phyloP scores from a whole-genome alignment of 139 green algal species.

The Zygnema circumcarinatum region DNA sequence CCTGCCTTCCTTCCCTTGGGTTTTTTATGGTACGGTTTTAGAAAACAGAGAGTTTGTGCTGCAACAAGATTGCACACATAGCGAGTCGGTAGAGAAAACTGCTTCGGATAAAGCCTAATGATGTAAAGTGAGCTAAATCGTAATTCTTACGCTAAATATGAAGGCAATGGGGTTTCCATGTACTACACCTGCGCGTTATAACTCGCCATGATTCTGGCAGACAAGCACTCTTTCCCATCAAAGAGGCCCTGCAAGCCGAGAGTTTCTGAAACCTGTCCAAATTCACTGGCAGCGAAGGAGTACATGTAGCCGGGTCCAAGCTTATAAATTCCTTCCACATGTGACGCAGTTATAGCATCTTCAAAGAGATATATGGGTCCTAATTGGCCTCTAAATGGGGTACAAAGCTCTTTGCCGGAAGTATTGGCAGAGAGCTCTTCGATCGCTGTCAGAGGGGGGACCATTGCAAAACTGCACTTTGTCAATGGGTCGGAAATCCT shows the following conservation, averaged over 20 bases:
- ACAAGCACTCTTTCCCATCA: slow-evolving; percentile 45
- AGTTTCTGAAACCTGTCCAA: neutral
- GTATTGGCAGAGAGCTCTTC: neutral
- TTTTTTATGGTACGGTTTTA: too few species aligned
- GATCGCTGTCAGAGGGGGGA: too few species aligned
- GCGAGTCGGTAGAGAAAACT: too few species aligned
- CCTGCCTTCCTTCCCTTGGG: too few species aligned
- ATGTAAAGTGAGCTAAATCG: too few species aligned
- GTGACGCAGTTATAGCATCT: slow-evolving; percentile 19
- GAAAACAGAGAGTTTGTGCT: too few species aligned
- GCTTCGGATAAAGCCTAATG: too few species aligned
- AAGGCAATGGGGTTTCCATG: too few species aligned
- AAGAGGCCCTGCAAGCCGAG: neutral
- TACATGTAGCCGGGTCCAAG: slow-evolving; percentile 54
- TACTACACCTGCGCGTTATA: slow-evolving; percentile 55
- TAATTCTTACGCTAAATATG: too few species aligned
- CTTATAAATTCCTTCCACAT: slow-evolving; percentile 28
- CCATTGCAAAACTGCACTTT: slow-evolving; percentile 22
- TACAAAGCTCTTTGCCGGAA: neutral
- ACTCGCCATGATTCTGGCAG: slow-evolving; percentile 17
- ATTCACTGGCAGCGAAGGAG: slow-evolving; percentile 41
- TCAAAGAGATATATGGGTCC: slow-evolving; percentile 55
- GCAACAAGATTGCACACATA: too few species aligned
- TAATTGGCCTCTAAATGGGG: slow-evolving; percentile 45
- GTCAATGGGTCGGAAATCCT: slow-evolving; percentile 41